These are phyloP conservation scores for Actinomortierella ambigua DNA, from an alignment of 371 early-diverging fungal genomes.

Conservation along the genomic window DNA sequence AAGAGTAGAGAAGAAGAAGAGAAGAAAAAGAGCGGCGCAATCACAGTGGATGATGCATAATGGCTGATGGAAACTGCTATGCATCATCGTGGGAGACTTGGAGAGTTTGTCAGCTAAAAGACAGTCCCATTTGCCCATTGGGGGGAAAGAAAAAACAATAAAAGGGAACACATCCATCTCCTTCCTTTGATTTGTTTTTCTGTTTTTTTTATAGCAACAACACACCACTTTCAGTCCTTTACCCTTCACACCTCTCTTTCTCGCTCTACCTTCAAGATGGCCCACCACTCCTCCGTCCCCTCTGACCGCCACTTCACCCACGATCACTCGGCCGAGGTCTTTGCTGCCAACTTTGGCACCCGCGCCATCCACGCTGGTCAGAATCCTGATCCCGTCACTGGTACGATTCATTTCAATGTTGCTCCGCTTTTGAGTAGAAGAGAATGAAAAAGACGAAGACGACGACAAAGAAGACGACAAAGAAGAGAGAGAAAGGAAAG, in stretches of 20 bases:
- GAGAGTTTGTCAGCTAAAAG: too few relatives aligned
- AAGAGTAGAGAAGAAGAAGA: not conserved
- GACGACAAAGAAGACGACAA: too few relatives aligned
- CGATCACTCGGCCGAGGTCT: constrained; percentile 41
- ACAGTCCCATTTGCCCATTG: too few relatives aligned
- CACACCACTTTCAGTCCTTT: not conserved
- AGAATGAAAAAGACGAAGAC: too few relatives aligned
- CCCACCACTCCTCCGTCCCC: constrained; percentile 11
- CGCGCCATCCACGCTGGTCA: constrained; percentile 93
- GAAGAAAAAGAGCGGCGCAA: not conserved
- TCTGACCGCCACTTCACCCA: constrained; percentile 36
- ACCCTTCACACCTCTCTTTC: not conserved
- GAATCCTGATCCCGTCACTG: constrained; percentile 84
- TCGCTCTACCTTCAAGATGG: not conserved
- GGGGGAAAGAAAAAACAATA: too few relatives aligned
- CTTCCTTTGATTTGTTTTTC: not conserved
- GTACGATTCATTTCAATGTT: constrained; percentile 30
- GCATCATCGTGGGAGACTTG: too few relatives aligned
- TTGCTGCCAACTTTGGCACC: constrained; percentile 72
- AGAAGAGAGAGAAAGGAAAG: too few relatives aligned
- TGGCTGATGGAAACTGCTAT: too few relatives aligned
- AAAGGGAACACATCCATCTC: too few relatives aligned
- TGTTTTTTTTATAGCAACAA: not conserved
- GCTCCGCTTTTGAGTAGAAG: not conserved
- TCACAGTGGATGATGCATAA: too few relatives aligned